A percentile compares a stretch with the other conserved stretches of the same genome.
Evolutionary conservation across 371 early-diverging fungal genomes (phyloP).

Genomic region (Mortierella sp.): DNA sequence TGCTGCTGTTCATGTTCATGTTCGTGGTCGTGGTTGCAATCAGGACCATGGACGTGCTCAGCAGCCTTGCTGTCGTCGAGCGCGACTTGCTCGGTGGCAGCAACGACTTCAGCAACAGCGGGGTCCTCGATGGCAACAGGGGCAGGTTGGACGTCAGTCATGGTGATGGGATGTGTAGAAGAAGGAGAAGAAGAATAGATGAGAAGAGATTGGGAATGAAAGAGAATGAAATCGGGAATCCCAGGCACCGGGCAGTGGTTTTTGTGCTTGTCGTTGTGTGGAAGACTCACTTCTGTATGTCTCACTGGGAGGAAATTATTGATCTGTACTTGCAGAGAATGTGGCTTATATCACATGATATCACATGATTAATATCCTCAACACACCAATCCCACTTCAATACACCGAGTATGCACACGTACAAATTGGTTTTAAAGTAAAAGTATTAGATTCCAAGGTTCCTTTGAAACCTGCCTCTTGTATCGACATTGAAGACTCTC

Average conservation of each 20-base stretch:
- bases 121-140: conserved; percentile 30
- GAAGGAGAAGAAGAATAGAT: conserved; percentile 12
- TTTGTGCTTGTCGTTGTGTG: neutral
- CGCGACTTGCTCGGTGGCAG: conserved; percentile 19
- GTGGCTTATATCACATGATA: no score
- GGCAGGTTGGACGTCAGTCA: conserved; percentile 45
- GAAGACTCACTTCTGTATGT: no score
- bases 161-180: conserved; percentile 15
- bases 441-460: no score
- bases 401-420: no score
- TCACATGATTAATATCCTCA: no score
- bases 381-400: no score
- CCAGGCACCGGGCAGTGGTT: conserved; percentile 1
- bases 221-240: conserved; percentile 9
- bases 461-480: no score
- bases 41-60: conserved; percentile 48
- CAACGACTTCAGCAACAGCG: conserved; percentile 24
- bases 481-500: no score
- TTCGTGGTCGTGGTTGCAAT: conserved; percentile 53
- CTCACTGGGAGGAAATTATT: neutral
- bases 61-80: conserved; percentile 27
- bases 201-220: neutral
- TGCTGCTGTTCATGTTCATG: conserved; percentile 50
- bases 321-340: no score
- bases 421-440: no score